Evolutionary conservation across 768 basidiomycete genomes (phyloP), one percentile per base, ranked within the genome.

Genomic region (Ramaria sp.): DNA sequence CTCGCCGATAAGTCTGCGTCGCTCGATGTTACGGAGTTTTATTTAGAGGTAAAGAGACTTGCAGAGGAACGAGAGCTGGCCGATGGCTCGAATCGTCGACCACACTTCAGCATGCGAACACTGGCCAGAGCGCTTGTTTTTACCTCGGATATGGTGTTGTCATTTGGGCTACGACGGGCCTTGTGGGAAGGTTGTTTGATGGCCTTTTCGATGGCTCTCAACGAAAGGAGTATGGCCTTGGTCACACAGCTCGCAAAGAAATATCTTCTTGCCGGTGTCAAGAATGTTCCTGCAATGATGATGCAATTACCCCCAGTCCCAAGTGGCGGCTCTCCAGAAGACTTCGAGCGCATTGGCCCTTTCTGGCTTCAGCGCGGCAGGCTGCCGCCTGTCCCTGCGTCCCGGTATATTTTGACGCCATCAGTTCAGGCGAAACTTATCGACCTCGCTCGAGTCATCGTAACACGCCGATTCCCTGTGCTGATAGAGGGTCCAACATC

Each of bases 401-500:
- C 90, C 42, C 83, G 91, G 47, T 98, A 98, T 63, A 84, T 99
- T 64, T 81, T 95, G 69, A 97, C 96, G 0, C 85, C 94, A 2
- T 98, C 95, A 0, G 96, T 99, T 16, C 87, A 93, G 66, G 78
- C 76, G 58, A 99, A 99, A 65, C 76, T 99, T n/a, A 75, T 92
- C 38, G 88, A 97, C 67, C 78, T 99, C n/a, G 85, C 94, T 2
- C 78, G 96, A 24, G 93, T 96, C 60, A 81, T 95, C 50, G 71
- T 88, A 47, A 93, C 92, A 1, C 78, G 87, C 50, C 79, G 84
- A 55, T 97, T 95, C 61, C 96, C 96, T 3, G 86, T 99, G 15
- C 76, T 99, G 9, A 95, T 99, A 54, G 95, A 99, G 70, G 96
- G 96, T 1, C 96, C 95, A 0, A 99, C 96, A 0, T 98, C 96